Evolutionary conservation across 2,329 filamentous ascomycete species (phyloP).

Genomic region (Aspergillus pseudoviridinutans): DNA sequence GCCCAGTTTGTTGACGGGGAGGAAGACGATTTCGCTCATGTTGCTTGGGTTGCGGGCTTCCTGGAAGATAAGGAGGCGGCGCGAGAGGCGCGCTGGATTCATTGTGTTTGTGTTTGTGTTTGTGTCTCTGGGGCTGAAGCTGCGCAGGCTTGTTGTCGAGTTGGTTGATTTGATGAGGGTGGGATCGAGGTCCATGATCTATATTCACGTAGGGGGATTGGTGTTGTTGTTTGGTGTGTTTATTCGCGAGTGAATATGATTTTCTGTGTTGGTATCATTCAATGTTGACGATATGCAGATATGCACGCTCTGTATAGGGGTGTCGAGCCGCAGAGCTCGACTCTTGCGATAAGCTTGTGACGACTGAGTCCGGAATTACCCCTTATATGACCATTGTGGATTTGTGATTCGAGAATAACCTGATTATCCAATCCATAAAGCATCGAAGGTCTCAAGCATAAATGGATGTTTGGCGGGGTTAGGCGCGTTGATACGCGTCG

Average conservation of each 20-base stretch:
- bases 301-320: too few relatives aligned
- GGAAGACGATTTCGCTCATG: slow-evolving; percentile 24
- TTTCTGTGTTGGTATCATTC: neutral
- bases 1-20: slow-evolving; percentile 35
- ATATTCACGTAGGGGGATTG: neutral
- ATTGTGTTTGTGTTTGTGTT: slow-evolving; percentile 6
- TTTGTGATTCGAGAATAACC: neutral
- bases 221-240: neutral
- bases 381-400: neutral
- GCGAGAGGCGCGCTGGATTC: slow-evolving; percentile 7
- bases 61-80: slow-evolving; percentile 36
- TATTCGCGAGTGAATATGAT: neutral
- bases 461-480: neutral
- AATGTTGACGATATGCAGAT: neutral
- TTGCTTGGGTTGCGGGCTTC: slow-evolving; percentile 32
- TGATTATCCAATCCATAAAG: neutral
- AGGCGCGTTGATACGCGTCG: neutral
- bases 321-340: neutral
- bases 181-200: neutral
- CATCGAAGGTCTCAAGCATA: neutral
- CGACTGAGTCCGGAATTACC: neutral
- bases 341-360: neutral
- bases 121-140: neutral
- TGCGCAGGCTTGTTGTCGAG: neutral
- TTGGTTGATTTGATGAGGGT: neutral